Conservation (phyloP, 805 yeast species). For the Candida easanensis region DNA sequence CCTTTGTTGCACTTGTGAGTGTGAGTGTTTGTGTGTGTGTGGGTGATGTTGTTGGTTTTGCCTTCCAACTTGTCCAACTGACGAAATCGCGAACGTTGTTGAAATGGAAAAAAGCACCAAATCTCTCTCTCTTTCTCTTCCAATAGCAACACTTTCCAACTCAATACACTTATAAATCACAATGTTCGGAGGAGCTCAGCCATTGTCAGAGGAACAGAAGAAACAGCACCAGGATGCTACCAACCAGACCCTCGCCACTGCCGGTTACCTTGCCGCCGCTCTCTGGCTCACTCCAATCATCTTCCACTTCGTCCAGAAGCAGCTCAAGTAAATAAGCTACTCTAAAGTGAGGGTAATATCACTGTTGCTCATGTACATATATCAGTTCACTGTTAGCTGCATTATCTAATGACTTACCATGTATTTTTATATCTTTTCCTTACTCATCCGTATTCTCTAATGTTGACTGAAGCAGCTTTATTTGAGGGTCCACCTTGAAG, state of each 20-base stretch:
- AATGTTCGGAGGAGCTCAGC: slow-evolving; percentile 53
- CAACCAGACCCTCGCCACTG: slow-evolving; percentile 53
- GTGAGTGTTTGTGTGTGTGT: not conserved
- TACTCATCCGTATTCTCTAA: not conserved
- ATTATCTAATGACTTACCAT: not conserved
- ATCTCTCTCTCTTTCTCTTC: not conserved
- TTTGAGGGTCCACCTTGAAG: slow-evolving; percentile 12
- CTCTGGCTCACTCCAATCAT: slow-evolving; percentile 57
- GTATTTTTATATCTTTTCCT: slow-evolving; percentile 2
- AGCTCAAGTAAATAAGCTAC: slow-evolving; percentile 30
- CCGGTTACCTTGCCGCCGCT: slow-evolving; percentile 62
- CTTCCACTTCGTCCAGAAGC: slow-evolving; percentile 51
- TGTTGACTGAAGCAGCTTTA: slow-evolving; percentile 5
- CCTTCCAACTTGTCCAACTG: no score
- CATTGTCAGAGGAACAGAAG: slow-evolving; percentile 63
- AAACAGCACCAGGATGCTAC: slow-evolving; percentile 63
- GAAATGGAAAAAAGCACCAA: not conserved
- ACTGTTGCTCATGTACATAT: slow-evolving; percentile 7
- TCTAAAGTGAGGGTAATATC: not conserved
- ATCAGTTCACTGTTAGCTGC: no score
- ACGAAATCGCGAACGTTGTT: no score
- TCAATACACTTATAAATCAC: not conserved
- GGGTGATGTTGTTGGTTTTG: not conserved
- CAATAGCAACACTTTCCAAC: no score
- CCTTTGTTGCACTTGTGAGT: not conserved